phyloP scores from a whole-genome alignment of 2,329 filamentous ascomycete genomes.

The Alternaria sp. region DNA sequence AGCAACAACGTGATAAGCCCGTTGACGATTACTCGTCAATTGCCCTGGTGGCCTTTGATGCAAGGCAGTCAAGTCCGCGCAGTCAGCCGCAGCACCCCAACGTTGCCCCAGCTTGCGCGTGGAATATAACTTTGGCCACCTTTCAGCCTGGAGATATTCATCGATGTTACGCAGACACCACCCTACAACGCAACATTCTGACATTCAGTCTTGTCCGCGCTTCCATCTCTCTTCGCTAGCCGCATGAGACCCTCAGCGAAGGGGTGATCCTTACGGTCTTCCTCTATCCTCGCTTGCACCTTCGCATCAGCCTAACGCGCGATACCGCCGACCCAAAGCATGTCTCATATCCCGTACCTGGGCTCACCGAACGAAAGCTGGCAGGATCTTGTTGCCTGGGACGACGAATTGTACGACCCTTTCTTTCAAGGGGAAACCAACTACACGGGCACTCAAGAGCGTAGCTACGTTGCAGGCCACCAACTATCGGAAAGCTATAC shows the following conservation, averaged over 20 bases:
- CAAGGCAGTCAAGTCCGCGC: conserved; percentile 14
- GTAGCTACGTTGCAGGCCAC: conserved; percentile 18
- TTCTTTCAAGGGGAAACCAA: conserved; percentile 31
- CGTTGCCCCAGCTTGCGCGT: conserved; percentile 10
- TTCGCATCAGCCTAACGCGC: not conserved
- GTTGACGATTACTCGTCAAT: conserved; percentile 23
- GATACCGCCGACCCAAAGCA: not conserved
- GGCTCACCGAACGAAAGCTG: conserved; percentile 31
- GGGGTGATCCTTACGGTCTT: conserved; percentile 9
- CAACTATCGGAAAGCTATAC: conserved; percentile 28
- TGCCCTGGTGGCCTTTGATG: conserved; percentile 12
- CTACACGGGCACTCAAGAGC: conserved; percentile 12
- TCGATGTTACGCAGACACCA: conserved; percentile 3
- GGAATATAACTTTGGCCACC: conserved; percentile 22
- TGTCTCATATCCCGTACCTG: conserved; percentile 26
- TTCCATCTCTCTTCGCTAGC: conserved; percentile 1
- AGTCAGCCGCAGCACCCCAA: conserved; percentile 19
- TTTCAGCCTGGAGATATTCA: conserved; percentile 10
- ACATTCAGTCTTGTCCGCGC: conserved; percentile 1
- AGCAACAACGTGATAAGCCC: conserved; percentile 26
- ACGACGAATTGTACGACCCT: conserved; percentile 37
- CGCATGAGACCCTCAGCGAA: conserved; percentile 16
- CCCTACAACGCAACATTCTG: conserved; percentile 3
- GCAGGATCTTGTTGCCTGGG: conserved; percentile 39
- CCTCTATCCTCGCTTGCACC: not conserved